phyloP scores from a whole-genome alignment of 495 filamentous ascomycete species.

The Penicillium soppii region DNA sequence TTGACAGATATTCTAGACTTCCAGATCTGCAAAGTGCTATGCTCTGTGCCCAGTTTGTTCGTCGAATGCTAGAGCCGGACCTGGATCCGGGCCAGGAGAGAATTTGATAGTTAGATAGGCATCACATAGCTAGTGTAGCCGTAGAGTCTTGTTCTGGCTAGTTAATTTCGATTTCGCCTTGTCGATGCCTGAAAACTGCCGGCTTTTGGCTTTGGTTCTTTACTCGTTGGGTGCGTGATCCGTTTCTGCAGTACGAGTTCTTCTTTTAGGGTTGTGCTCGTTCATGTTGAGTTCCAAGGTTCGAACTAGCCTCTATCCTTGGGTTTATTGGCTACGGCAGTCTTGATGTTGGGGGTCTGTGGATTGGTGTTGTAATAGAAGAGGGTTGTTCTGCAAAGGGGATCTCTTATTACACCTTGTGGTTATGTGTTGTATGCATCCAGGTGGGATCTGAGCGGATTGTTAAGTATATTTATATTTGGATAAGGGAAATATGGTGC shows the following conservation, averaged over 20 bases:
- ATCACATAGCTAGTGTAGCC: neutral
- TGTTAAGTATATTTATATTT: too few species aligned
- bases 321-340: neutral
- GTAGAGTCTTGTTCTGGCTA: neutral
- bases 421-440: too few species aligned
- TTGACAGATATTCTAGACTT: too few species aligned
- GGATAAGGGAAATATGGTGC: too few species aligned
- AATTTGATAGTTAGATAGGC: neutral
- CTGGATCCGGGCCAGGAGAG: conserved; percentile 1
- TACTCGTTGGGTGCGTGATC: neutral
- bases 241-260: neutral
- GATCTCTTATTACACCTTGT: too few species aligned
- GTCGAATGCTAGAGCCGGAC: neutral
- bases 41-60: neutral
- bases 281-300: neutral
- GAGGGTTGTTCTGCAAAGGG: neutral
- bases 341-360: neutral
- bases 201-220: neutral
- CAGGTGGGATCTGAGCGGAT: too few species aligned
- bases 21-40: neutral
- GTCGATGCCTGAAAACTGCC: neutral
- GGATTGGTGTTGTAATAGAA: neutral
- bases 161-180: neutral
- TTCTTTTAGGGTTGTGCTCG: neutral
- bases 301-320: neutral